phyloP scores from a whole-genome alignment of 495 filamentous ascomycete species.

The Trichoderma parareesei region DNA sequence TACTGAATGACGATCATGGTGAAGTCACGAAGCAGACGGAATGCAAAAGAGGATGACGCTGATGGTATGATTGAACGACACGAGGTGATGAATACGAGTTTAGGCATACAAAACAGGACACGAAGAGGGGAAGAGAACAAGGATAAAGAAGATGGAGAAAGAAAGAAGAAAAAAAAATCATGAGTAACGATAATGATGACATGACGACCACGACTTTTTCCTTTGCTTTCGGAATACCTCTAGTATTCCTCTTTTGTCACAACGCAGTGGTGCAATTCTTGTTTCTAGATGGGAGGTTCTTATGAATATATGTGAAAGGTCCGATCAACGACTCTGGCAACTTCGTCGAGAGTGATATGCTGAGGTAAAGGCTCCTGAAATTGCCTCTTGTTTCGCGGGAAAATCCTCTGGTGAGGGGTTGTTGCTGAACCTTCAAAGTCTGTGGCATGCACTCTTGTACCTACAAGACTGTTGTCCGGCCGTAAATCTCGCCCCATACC shows the following conservation, averaged over 20 bases:
- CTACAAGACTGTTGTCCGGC: no score
- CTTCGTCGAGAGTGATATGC: not conserved
- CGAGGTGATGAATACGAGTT: not conserved
- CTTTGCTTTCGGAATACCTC: not conserved
- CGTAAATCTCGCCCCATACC: no score
- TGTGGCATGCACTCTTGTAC: not conserved
- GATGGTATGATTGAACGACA: not conserved
- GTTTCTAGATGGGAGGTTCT: not conserved
- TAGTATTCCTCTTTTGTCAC: not conserved
- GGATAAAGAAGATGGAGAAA: slow-evolving; percentile 12
- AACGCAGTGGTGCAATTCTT: not conserved
- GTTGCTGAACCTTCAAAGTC: not conserved
- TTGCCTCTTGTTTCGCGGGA: no score
- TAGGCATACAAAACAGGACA: slow-evolving; percentile 15
- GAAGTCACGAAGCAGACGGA: not conserved
- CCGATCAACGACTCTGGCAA: not conserved
- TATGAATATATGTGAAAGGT: not conserved
- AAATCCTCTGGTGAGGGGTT: not conserved
- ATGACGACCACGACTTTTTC: slow-evolving; percentile 1
- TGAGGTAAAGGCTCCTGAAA: no score
- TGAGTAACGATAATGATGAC: slow-evolving; percentile 19
- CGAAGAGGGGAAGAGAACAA: slow-evolving; percentile 13
- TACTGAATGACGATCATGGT: not conserved
- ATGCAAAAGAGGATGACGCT: not conserved
- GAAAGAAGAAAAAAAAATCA: slow-evolving; percentile 17